Percentiles rank a stretch among this genome's conserved stretches.
phyloP scores from a whole-genome alignment of 2,329 filamentous ascomycete genomes.

The Stachybotrys echinatus region DNA sequence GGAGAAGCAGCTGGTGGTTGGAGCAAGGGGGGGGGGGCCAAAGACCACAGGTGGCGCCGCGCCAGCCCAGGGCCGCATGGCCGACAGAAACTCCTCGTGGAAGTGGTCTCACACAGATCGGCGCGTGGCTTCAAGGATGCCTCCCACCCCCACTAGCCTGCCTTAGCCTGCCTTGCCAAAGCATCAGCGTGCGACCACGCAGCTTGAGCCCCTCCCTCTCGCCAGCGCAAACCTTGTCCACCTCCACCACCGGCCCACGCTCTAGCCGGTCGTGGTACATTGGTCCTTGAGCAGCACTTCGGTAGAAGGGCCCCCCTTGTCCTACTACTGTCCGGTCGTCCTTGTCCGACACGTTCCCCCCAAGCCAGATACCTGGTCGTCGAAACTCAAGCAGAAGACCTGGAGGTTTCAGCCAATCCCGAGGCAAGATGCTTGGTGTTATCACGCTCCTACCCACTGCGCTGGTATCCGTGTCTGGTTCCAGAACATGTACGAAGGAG shows the following conservation, averaged over 20 bases:
- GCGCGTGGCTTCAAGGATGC: constrained; percentile 33
- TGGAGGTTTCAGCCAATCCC: too few species aligned
- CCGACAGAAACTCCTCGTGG: constrained; percentile 5
- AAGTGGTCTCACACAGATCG: constrained; percentile 19
- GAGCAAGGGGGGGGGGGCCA: background rate
- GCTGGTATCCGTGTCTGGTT: background rate
- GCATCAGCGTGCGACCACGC: background rate
- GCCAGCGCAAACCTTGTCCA: background rate
- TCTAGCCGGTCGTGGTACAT: background rate
- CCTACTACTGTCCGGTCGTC: background rate
- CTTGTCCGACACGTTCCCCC: background rate
- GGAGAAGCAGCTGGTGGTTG: background rate
- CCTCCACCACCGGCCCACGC: background rate
- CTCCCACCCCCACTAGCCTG: constrained; percentile 14
- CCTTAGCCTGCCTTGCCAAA: constrained; percentile 13
- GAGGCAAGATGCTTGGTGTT: too few species aligned
- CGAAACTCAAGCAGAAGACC: background rate
- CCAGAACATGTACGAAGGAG: background rate
- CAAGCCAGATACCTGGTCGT: too few species aligned
- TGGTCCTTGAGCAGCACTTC: background rate
- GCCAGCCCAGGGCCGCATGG: background rate
- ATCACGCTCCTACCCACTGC: background rate
- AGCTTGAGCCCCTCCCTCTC: background rate
- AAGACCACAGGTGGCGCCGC: background rate
- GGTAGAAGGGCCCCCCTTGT: background rate